Evolutionary conservation across 768 basidiomycete genomes (phyloP), one percentile per base, ranked within the genome.

Genomic region (Suillus variegatus): DNA sequence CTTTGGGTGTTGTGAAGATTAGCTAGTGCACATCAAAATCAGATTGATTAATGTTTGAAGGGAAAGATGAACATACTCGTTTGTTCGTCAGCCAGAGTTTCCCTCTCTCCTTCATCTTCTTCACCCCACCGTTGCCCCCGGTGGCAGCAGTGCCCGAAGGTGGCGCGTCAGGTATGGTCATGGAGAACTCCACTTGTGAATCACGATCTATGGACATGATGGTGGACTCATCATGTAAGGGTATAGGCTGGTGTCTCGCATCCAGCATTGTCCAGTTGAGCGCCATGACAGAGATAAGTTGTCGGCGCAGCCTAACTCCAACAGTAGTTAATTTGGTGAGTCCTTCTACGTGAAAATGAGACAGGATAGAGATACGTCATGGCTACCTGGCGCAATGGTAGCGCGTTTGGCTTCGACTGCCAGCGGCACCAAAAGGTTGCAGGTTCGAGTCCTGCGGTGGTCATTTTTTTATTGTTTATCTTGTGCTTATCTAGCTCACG

Each of bases 371-470:
- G 9, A 25, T 16, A 14, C 16, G 6, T 58, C 41, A 81, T 77
- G 88, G 86, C 85, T 88, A 86, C 89, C 88, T 92, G 81, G 90
- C 91, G 89, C 91, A 92, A 92, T 92, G 91, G 91, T 91, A 92
- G 91, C 91, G 91, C 91, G 90, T 92, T 91, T 92, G 90, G 90
- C 90, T 92, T 92, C 91, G 90, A 91, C 85, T 72, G 88, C 82
- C 69, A 78, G 80, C 78, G 86, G 81, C 68, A 93, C 91, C 91
- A 92, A 91, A 90, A 92, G 92, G 91, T 89, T 93, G 91, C 91
- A 93, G 91, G 92, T 93, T 93, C 91, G 90, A 93, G 90, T 91
- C 91, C 91, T 92, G 91, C 90, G 88, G 90, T 90, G 88, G 87
- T 91, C 90, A 91, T 74, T 78, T 76, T 25, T 38, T 32, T 36